These are phyloP conservation scores for Trametes gibbosa DNA, from an alignment of 768 basidiomycete species.

Conservation along the genomic window DNA sequence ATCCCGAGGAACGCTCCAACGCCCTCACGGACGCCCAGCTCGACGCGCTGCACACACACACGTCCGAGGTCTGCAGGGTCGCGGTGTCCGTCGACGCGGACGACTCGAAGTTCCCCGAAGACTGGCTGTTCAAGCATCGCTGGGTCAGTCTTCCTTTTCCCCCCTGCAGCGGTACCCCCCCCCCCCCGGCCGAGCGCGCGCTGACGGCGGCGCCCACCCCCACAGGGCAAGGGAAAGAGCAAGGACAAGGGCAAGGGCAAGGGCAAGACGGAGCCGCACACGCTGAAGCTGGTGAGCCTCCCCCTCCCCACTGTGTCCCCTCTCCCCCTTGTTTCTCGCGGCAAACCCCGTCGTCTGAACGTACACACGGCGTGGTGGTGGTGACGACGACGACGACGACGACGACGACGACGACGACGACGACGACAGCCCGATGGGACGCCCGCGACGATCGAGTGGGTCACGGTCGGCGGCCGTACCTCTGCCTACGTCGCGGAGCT, in stretches of 20 bases:
- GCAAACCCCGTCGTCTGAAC: no score
- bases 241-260: no score
- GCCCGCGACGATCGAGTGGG: constrained; percentile 70
- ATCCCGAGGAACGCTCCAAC: constrained; percentile 68
- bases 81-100: constrained; percentile 74
- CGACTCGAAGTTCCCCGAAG: constrained; percentile 57
- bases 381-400: no score
- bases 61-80: constrained; percentile 50
- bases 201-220: no score
- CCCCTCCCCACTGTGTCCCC: no score
- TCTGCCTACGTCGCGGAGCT: constrained; percentile 69
- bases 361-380: no score
- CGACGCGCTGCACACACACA: constrained; percentile 49
- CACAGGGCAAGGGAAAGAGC: no score
- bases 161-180: no score
- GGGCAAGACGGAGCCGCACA: constrained; percentile 50
- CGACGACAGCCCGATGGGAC: constrained; percentile 58
- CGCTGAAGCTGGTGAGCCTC: constrained; percentile 48
- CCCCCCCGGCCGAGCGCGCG: no score
- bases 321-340: no score
- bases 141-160: constrained; percentile 45
- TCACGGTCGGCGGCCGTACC: constrained; percentile 75
- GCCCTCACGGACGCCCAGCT: constrained; percentile 50
- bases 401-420: no score
- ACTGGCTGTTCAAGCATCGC: constrained; percentile 68